Base-by-base conservation (phyloP, 2,329 filamentous ascomycete genomes). In the Tolypocladium ophioglossoides region DNA sequence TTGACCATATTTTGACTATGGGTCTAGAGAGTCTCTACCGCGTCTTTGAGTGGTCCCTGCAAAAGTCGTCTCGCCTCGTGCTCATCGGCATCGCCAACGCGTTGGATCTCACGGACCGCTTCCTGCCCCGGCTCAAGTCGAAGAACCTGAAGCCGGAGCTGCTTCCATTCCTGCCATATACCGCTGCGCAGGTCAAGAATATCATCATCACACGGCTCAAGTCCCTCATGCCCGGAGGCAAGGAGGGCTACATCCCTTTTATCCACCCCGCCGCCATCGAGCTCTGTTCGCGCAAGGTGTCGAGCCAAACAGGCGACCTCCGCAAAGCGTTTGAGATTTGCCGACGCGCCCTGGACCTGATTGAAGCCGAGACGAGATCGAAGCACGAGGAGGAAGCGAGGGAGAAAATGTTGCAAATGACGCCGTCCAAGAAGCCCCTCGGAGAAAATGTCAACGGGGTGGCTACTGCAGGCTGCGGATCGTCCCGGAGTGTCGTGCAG, bases 291-390 rank as follows among this genome's bases (percentile, higher is more conserved):
- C 89, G 94, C 68, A 99, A 97, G 68, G 89, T 99, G 18, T 87
- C 94, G 4, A 90, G 87, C 53, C 92, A 97, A 68, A 96, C 90
- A 0, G 94, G 94, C 46, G 94, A 99, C 68, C 72, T 99, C 50
- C 88, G 94, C 57, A 96, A 95, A 70, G 92, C 91, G 0, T 96
- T 97, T 64, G 92, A 96, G 69, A 89, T 99, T 56, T 91, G 92
- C 68, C 86, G 90, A 49, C 84, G 90, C 53, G 90, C 91, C 4
- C 84, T 99, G 54, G 92, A 97, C 68, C 73, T 96, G 24, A 84
- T 96, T 50, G 94, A 97, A 70, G 77, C 82, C 52, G 92, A 97
- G 69, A 92, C 88, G 1, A 83, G 84, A 55, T 78, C 84, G 58
- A 89, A 86, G 65, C 80, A 91, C 58, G 81, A 86, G 58, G 83